Base-by-base conservation (phyloP, 2,329 filamentous ascomycete genomes). In the Cordyceps cateniannulata region DNA sequence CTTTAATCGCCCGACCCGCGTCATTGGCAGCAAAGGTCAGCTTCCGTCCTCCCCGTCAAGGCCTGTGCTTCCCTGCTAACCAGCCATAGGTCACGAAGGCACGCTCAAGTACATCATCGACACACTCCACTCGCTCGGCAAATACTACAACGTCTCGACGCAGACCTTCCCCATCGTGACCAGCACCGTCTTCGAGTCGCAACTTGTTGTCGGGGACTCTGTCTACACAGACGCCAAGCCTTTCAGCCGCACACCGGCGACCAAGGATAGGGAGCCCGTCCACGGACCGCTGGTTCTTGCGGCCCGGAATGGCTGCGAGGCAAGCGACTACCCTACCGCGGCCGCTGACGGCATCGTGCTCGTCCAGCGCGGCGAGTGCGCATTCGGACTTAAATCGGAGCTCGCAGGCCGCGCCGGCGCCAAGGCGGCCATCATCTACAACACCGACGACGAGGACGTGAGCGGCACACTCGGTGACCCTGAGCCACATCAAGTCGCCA, bases 361-460 rank as follows among this genome's bases (percentile, higher is more conserved):
- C 42, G 81, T 95, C 64, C 77, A 80, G 32, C 85, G 90, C 60
- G 90, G 90, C 58, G 78, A 74, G 1, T 95, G 90, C 69, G 66
- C 84, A 8, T 95, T 93, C 66, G 88, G 86, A 12, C 73, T 79
- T 62, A 95, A 95, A 76, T 87, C 87, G 1, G 80, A 80, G 58
- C 75, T 83, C 16, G 89, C 90, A 6, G 87, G 86, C 47, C 79
- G 77, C 53, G 88, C 88, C 1, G 88, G 89, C 22, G 90, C 90
- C 5, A 72, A 84, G 3, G 90, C 86, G 1, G 88, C 86, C 1
- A 75, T 95, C 16, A 79, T 95, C 54, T 93, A 90, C 75, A 91
- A 93, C 77, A 88, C 86, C 65, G 84, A 85, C 53, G 74, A 80
- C 1, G 88, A 84, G 1, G 71, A 75, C 3, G 73, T 91, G 1